Base-by-base conservation (phyloP, 208 protist genomes). In the Wallacemonas sp. region DNA sequence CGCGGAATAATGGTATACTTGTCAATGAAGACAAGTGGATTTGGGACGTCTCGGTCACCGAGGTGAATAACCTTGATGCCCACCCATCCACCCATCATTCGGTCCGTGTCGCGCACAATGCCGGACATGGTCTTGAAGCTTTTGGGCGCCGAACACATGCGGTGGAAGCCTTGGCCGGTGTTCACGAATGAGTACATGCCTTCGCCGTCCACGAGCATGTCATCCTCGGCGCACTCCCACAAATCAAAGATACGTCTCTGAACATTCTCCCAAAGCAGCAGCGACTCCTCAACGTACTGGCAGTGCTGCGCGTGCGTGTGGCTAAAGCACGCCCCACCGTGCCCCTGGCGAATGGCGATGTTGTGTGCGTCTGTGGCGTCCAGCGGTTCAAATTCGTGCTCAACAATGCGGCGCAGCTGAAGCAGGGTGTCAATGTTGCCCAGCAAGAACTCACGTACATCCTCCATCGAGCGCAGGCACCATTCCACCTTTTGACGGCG, bases 21-120 rank as follows among this genome's bases (percentile, higher is more conserved):
- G 63, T 99, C 97, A 62, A 99, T 99, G 76, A 99, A 99, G 27
- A 98, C 92, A 0, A 99, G 78, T 6, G 97, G 94, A 57, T 99
- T 99, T 13, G 98, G 98, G 38, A 99, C 98, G 63, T 99, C 97
- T 39, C 88, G 78, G 72, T 99, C 98, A 54, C 98, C 97, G 19
- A 99, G 71, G 68, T 99, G 98, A 52, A 99, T 96, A 0, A 99
- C 97, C 44, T 91, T 94, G 37, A 95, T 97, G 8, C 98, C 97
- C 3, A 99, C 83, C 97, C 97, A 99, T 19, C 87, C 79, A 34
- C 90, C 89, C 52, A 98, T 76, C 29, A 77, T 54, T 33, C 71
- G 34, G 66, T 98, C 83, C 17, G 92, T 81, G 26, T 90, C 57
- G 39, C 50, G 68, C 9, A 99, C 76, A 24, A 92, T 78, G 1